Conservation (phyloP, 768 basidiomycete species). For the Trametes coccinea region DNA sequence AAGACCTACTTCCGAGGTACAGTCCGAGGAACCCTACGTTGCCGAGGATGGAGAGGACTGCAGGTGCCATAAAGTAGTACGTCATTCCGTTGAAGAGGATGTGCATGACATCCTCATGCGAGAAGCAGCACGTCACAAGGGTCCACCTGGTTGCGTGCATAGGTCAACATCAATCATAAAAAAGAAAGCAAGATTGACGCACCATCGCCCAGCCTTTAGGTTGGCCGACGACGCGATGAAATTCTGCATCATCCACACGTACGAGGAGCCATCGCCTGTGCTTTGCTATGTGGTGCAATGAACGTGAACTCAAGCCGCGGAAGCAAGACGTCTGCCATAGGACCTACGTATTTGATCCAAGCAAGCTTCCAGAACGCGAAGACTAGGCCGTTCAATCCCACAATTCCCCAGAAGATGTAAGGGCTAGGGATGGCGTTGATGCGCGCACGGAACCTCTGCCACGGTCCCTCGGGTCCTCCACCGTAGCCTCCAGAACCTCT, state of each 20-base stretch:
- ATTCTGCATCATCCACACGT: conserved; percentile 57
- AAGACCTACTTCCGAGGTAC: conserved; percentile 67
- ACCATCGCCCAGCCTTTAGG: conserved; percentile 65
- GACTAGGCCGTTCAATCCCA: conserved; percentile 62
- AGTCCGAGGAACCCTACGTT: conserved; percentile 65
- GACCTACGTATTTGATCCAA: conserved; percentile 26
- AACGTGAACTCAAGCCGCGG: background rate
- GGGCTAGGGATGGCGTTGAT: conserved; percentile 56
- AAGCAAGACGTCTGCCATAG: background rate
- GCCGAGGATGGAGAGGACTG: conserved; percentile 63
- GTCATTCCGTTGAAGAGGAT: conserved; percentile 78
- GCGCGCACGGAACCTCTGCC: conserved; percentile 28
- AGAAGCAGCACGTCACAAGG: conserved; percentile 67
- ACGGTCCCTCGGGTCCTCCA: conserved; percentile 7
- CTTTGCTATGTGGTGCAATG: conserved; percentile 9
- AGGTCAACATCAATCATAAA: background rate
- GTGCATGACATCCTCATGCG: conserved; percentile 61
- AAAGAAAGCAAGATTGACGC: conserved; percentile 26
- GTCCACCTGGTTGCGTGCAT: conserved; percentile 61
- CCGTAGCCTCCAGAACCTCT: background rate
- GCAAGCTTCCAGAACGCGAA: conserved; percentile 58
- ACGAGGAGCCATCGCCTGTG: conserved; percentile 38
- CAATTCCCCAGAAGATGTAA: conserved; percentile 60
- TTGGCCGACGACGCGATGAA: conserved; percentile 66
- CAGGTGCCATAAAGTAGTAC: conserved; percentile 73